Evolutionary conservation across 164 flowering plant genomes (phyloP).

Genomic region (Kalanchoe fedtschenkoi): DNA sequence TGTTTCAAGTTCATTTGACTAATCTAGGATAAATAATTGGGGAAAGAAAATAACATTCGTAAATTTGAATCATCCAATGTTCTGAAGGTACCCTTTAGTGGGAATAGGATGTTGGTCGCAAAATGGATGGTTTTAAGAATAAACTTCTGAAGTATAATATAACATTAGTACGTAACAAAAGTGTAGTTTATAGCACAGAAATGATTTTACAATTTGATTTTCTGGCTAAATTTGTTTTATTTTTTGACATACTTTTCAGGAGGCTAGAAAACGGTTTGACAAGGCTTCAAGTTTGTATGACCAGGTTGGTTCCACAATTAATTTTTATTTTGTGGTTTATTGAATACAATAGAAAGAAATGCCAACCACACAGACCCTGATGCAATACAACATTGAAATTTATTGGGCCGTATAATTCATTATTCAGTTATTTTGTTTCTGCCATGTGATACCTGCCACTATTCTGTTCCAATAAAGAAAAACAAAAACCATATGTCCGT

Average conservation of each 20-base stretch:
- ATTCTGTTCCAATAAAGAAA: background rate
- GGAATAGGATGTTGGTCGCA: background rate
- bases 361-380: too few species aligned
- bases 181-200: too few species aligned
- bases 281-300: constrained; percentile 57
- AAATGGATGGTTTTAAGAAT: background rate
- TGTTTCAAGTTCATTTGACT: background rate
- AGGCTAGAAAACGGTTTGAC: constrained; percentile 69
- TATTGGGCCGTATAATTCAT: background rate
- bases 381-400: background rate
- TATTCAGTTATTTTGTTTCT: background rate
- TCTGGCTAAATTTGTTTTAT: background rate
- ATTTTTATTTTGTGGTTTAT: too few species aligned
- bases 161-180: too few species aligned
- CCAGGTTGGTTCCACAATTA: constrained; percentile 30
- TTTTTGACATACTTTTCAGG: constrained; percentile 31
- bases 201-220: background rate
- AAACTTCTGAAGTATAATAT: background rate
- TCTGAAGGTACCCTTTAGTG: background rate
- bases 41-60: background rate
- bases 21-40: background rate
- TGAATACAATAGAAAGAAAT: too few species aligned
- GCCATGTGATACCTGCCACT: background rate
- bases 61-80: background rate
- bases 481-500: background rate